A percentile compares a stretch with the other conserved stretches of the same genome.
Evolutionary conservation across 1,139 yeast genomes (phyloP).

Genomic region (Suhomyces yuchorum): DNA sequence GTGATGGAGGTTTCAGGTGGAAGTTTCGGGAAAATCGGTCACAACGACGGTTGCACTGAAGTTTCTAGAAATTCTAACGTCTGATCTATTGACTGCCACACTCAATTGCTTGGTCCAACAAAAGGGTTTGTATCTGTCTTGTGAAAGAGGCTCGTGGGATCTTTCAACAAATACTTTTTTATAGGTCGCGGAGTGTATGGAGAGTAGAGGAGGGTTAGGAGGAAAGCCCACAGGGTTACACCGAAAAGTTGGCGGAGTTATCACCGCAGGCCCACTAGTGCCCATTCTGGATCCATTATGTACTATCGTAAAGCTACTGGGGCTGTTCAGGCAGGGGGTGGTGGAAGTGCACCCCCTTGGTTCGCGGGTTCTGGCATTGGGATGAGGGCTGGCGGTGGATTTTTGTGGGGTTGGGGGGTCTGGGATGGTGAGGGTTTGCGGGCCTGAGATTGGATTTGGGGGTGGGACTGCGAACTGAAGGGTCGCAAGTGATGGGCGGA

Average conservation of each 20-base stretch:
- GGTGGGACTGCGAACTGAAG: not conserved
- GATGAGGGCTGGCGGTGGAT: too few relatives aligned
- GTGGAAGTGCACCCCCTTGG: too few relatives aligned
- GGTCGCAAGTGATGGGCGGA: too few relatives aligned
- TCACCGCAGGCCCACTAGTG: too few relatives aligned
- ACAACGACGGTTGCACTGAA: not conserved
- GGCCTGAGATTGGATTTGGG: not conserved
- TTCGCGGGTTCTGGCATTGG: too few relatives aligned
- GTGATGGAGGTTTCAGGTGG: not conserved
- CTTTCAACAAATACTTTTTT: constrained; percentile 3
- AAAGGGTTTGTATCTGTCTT: not conserved
- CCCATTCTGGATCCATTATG: too few relatives aligned
- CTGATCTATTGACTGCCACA: not conserved
- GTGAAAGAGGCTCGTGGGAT: constrained; percentile 1
- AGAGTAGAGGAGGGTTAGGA: not conserved
- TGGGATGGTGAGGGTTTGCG: not conserved
- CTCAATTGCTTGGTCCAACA: not conserved
- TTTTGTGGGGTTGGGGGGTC: not conserved
- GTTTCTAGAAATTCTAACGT: not conserved
- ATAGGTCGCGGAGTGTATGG: constrained; percentile 5
- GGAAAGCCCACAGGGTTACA: constrained; percentile 1
- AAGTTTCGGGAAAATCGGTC: not conserved
- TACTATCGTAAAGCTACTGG: too few relatives aligned
- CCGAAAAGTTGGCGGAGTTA: not conserved
- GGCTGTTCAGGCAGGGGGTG: too few relatives aligned